A percentile compares a stretch with the other conserved stretches of the same genome.
Evolutionary conservation across 2,329 filamentous ascomycete genomes (phyloP).

Genomic region (Botryosphaeria agaves): DNA sequence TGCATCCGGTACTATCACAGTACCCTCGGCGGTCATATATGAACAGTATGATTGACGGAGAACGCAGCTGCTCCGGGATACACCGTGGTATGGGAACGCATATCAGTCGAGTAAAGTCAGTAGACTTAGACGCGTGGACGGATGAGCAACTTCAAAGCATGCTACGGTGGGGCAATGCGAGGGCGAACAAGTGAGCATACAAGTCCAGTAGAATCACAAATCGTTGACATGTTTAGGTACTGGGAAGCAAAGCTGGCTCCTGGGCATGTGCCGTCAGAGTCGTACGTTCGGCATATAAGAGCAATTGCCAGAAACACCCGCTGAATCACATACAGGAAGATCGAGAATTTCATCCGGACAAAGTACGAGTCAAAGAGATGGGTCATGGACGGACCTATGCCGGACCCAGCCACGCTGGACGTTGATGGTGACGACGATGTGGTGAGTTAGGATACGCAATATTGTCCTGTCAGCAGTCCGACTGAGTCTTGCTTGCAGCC

Average conservation of each 20-base stretch:
- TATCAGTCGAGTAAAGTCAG: constrained; percentile 94
- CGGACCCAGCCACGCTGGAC: constrained; percentile 78
- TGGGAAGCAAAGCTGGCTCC: constrained; percentile 91
- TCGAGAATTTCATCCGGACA: constrained; percentile 98
- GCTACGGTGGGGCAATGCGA: constrained; percentile 84
- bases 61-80: constrained; percentile 67
- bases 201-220: constrained; percentile 1
- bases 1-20: constrained; percentile 56
- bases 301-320: not conserved
- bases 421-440: constrained; percentile 72
- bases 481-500: too few relatives aligned
- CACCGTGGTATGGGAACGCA: constrained; percentile 98
- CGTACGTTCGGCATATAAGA: too few relatives aligned
- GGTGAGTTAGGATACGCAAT: constrained; percentile 33
- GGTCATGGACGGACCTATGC: constrained; percentile 96
- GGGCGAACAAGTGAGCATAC: constrained; percentile 66
- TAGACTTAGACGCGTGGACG: constrained; percentile 96
- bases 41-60: constrained; percentile 3
- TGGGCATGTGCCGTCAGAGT: constrained; percentile 84
- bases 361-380: constrained; percentile 98
- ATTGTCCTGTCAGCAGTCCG: too few relatives aligned
- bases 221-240: constrained; percentile 33
- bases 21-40: not conserved
- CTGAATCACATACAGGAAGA: constrained; percentile 41
- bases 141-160: constrained; percentile 94